phyloP scores from a whole-genome alignment of 345 rosid genomes.

The Balakata baccata region DNA sequence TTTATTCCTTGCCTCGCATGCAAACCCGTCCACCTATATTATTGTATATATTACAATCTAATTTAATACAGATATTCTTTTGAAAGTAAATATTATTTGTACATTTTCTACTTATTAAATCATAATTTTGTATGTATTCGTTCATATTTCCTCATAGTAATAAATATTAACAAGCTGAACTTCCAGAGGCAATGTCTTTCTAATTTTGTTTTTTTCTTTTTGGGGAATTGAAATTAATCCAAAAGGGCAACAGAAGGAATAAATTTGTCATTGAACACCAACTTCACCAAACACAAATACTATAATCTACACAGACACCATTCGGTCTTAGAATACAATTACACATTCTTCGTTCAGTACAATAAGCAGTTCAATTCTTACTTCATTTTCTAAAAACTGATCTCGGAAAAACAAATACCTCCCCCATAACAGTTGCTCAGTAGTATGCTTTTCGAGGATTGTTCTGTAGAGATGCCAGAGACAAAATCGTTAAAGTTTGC shows the following conservation, averaged over 20 bases:
- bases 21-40: no score
- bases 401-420: not conserved
- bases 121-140: no score
- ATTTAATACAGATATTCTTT: no score
- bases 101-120: no score
- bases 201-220: no score
- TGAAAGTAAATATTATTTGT: no score
- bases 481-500: not conserved
- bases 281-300: slow-evolving; percentile 10
- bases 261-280: not conserved
- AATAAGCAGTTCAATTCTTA: slow-evolving; percentile 1
- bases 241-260: not conserved
- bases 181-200: no score
- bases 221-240: no score
- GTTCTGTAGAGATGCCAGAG: slow-evolving; percentile 36
- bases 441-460: slow-evolving; percentile 74
- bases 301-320: not conserved
- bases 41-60: no score
- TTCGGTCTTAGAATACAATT: slow-evolving; percentile 4
- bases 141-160: no score
- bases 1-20: no score
- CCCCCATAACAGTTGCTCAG: slow-evolving; percentile 21
- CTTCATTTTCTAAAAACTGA: slow-evolving; percentile 3
- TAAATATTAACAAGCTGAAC: no score
- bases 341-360: not conserved